Evolutionary conservation across 2,329 filamentous ascomycete genomes (phyloP).

Genomic region (Colletotrichum sp.): DNA sequence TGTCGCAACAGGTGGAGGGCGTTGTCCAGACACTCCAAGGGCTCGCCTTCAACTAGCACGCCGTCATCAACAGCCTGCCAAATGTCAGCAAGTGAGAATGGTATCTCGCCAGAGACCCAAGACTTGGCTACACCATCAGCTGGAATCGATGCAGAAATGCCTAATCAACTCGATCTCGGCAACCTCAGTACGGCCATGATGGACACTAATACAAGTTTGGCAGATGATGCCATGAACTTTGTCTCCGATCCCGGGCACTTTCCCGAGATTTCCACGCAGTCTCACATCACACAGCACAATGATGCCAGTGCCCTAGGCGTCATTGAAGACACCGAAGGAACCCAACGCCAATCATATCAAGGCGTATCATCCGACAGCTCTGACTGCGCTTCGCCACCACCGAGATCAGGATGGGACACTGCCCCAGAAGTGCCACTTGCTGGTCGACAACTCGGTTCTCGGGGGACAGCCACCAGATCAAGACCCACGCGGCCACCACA

Average conservation of each 20-base stretch:
- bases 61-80: not conserved
- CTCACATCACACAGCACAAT: not conserved
- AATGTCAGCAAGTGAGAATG: not conserved
- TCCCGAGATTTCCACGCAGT: not conserved
- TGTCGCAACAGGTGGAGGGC: slow-evolving; percentile 30
- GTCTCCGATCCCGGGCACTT: not conserved
- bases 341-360: not conserved
- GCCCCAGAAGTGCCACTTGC: not conserved
- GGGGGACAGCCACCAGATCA: not conserved
- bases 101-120: not conserved
- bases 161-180: not conserved
- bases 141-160: not conserved
- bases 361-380: not conserved
- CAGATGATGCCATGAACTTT: not conserved
- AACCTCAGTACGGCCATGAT: not conserved
- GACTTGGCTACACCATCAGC: not conserved
- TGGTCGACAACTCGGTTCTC: not conserved
- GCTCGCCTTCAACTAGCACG: not conserved
- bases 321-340: not conserved
- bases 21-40: not conserved
- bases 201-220: not conserved
- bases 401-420: not conserved
- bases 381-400: not conserved
- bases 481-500: not conserved
- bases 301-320: not conserved